These are phyloP conservation scores for Camellia oleifera DNA, from an alignment of 179 eudicot species.

Conservation along the genomic window DNA sequence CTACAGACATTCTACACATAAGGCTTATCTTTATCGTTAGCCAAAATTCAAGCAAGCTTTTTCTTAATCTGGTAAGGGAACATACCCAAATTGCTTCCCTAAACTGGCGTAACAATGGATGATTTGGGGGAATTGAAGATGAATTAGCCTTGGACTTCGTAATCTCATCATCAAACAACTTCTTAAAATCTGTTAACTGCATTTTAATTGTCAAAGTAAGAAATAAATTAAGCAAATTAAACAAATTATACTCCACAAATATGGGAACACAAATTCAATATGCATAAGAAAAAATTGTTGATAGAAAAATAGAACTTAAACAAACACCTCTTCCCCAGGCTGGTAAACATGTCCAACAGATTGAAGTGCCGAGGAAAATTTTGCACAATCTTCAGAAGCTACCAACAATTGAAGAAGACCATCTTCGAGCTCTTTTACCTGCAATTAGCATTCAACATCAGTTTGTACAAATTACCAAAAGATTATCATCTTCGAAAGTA, in stretches of 20 bases:
- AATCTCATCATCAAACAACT: constrained; percentile 53
- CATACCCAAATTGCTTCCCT: constrained; percentile 90
- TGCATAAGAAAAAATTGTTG: background rate
- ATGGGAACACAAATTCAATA: background rate
- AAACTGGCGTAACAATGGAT: constrained; percentile 61
- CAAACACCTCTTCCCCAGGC: constrained; percentile 52
- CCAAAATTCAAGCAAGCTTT: background rate
- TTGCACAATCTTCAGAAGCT: constrained; percentile 53
- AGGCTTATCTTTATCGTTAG: background rate
- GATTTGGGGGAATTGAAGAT: constrained; percentile 42
- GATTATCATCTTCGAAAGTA: background rate
- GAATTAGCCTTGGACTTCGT: constrained; percentile 42
- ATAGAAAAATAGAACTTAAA: background rate
- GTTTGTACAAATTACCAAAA: background rate
- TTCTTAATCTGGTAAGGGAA: background rate
- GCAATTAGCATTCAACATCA: constrained; percentile 14
- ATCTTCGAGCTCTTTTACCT: constrained; percentile 83
- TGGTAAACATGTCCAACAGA: constrained; percentile 53
- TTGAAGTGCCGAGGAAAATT: constrained; percentile 54
- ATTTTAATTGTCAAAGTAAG: constrained; percentile 8
- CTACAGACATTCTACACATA: background rate
- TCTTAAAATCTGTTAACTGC: constrained; percentile 66
- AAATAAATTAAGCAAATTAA: constrained; percentile 9
- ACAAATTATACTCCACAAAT: background rate
- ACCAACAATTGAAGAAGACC: constrained; percentile 50